Evolutionary conservation across 2,329 filamentous ascomycete genomes (phyloP).

Genomic region (Microdochium paspali): DNA sequence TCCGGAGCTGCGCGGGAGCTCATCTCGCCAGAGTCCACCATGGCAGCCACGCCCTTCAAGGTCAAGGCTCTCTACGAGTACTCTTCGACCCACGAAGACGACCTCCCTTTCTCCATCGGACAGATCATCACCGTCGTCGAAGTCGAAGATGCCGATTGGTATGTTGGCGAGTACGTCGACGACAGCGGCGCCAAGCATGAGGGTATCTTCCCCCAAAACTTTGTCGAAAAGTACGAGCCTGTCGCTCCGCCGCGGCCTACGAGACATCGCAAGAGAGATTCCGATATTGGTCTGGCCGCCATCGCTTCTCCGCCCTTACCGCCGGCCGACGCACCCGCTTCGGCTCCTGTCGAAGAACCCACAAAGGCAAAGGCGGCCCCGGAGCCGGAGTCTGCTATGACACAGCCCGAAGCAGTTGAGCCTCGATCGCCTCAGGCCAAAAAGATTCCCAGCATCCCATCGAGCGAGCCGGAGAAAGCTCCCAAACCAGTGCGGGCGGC

Average conservation of each 20-base stretch:
- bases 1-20: neutral
- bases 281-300: conserved; percentile 14
- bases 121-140: conserved; percentile 93
- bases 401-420: conserved; percentile 8
- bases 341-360: conserved; percentile 24
- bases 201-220: conserved; percentile 92
- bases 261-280: conserved; percentile 63
- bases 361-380: conserved; percentile 3
- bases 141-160: conserved; percentile 91
- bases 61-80: conserved; percentile 97
- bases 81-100: conserved; percentile 84
- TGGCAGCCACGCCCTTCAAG: conserved; percentile 70
- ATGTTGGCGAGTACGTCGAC: conserved; percentile 78
- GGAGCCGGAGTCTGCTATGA: conserved; percentile 3
- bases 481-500: too few species aligned
- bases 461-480: neutral
- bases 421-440: conserved; percentile 4
- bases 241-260: conserved; percentile 78
- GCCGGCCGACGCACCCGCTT: conserved; percentile 22
- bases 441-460: neutral
- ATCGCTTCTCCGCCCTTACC: conserved; percentile 16
- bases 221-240: conserved; percentile 93
- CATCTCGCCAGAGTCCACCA: conserved; percentile 19
- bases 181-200: conserved; percentile 63
- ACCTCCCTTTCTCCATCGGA: conserved; percentile 75